Conservation (phyloP, 345 rosid species). For the Triadica sebifera region DNA sequence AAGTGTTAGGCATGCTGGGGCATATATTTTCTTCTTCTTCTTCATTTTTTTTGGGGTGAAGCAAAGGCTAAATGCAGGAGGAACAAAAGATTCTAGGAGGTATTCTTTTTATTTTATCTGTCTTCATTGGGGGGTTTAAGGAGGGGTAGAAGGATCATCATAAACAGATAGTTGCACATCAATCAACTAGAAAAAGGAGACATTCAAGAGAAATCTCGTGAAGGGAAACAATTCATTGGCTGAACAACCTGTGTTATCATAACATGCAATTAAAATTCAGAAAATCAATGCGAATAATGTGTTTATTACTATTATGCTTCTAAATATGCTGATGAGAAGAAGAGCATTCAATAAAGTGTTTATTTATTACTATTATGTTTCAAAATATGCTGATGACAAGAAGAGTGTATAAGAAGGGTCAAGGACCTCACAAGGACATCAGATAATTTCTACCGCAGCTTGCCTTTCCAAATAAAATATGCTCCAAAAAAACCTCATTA, state of each 20-base stretch:
- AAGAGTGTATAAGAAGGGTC: neutral
- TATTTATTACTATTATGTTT: neutral
- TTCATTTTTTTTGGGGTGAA: too few species aligned
- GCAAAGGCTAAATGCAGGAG: too few species aligned
- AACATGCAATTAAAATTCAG: neutral
- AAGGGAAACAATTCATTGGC: neutral
- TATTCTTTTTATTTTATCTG: too few species aligned
- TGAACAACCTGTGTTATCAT: neutral
- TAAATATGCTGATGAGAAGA: too few species aligned
- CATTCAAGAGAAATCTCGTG: neutral
- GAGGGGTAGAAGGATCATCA: neutral
- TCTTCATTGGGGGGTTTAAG: too few species aligned
- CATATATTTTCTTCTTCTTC: too few species aligned
- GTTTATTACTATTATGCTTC: too few species aligned
- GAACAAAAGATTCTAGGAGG: too few species aligned
- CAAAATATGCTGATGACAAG: neutral
- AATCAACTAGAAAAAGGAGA: too few species aligned
- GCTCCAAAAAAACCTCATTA: neutral
- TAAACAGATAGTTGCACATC: neutral
- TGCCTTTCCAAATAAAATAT: neutral
- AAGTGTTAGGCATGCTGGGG: too few species aligned
- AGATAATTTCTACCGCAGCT: neutral
- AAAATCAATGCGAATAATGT: too few species aligned
- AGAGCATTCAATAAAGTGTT: too few species aligned
- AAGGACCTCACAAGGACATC: neutral